Conservation (phyloP, 1,284 basidiomycete species). For the Ustilago esculenta region DNA sequence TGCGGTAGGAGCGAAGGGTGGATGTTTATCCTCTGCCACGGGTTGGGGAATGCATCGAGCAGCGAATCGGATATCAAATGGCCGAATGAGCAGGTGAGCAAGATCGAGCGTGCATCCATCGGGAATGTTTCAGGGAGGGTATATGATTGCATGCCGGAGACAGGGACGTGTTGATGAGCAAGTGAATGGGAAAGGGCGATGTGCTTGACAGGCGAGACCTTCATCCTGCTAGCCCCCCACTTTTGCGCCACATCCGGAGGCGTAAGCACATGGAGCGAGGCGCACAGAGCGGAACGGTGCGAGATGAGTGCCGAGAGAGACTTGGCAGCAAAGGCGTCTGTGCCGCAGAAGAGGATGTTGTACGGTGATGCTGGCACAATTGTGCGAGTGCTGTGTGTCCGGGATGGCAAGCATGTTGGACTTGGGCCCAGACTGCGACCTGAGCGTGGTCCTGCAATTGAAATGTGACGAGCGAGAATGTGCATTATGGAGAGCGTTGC, state of each 20-base stretch:
- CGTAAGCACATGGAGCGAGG: slow-evolving; percentile 72
- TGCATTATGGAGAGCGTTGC: no score
- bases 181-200: slow-evolving; percentile 40
- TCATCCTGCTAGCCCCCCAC: slow-evolving; percentile 61
- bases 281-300: slow-evolving; percentile 1
- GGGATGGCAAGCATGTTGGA: neutral
- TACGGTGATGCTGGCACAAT: slow-evolving; percentile 39
- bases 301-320: slow-evolving; percentile 33
- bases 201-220: slow-evolving; percentile 51
- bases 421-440: no score
- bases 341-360: slow-evolving; percentile 64
- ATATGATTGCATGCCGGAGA: slow-evolving; percentile 28
- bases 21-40: slow-evolving; percentile 80
- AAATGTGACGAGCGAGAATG: no score
- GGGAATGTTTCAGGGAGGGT: slow-evolving; percentile 6
- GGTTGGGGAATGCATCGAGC: slow-evolving; percentile 74
- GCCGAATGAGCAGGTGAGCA: slow-evolving; percentile 92
- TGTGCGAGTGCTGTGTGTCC: neutral
- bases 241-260: slow-evolving; percentile 69
- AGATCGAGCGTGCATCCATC: slow-evolving; percentile 68
- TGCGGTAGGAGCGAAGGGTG: slow-evolving; percentile 88
- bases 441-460: no score
- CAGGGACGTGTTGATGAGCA: slow-evolving; percentile 32
- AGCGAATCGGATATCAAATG: slow-evolving; percentile 79
- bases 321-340: slow-evolving; percentile 52